phyloP scores from a whole-genome alignment of 306 rosid species.

The Medicago lupulina region DNA sequence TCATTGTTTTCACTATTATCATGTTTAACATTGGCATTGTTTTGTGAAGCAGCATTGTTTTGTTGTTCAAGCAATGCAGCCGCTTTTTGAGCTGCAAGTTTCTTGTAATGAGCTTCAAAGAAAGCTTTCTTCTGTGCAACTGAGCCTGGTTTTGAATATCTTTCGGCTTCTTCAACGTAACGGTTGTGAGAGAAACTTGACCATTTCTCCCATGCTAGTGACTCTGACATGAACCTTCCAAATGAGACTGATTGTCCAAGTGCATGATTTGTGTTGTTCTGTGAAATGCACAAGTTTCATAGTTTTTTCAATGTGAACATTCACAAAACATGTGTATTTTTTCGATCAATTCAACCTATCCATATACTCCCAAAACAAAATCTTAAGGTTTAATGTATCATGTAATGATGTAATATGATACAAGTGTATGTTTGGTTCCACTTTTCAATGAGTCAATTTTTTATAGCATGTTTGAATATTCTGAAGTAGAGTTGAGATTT shows the following conservation, averaged over 20 bases:
- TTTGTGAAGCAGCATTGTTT: constrained; percentile 50
- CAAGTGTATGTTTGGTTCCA: too few relatives aligned
- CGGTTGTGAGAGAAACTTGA: constrained; percentile 83
- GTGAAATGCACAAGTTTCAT: constrained; percentile 58
- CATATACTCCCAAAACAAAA: too few relatives aligned
- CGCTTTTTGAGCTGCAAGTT: constrained; percentile 78
- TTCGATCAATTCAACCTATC: constrained; percentile 35
- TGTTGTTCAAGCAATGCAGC: constrained; percentile 83
- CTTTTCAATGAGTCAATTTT: too few relatives aligned
- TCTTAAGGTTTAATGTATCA: background rate
- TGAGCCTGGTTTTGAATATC: constrained; percentile 79
- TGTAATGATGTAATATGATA: background rate
- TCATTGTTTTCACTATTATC: background rate
- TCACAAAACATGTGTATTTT: constrained; percentile 23
- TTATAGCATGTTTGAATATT: too few relatives aligned
- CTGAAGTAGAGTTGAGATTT: too few relatives aligned
- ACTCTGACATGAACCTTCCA: constrained; percentile 86
- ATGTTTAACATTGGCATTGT: constrained; percentile 39
- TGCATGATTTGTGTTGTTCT: constrained; percentile 76
- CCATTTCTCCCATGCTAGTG: constrained; percentile 94
- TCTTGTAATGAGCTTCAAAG: constrained; percentile 98
- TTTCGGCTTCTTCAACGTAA: constrained; percentile 95
- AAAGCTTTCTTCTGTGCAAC: constrained; percentile 99
- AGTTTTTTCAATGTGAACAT: constrained; percentile 46
- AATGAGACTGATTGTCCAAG: constrained; percentile 89